Evolutionary conservation across 2,329 filamentous ascomycete species (phyloP), one percentile per base, ranked within the genome.

Genomic region (Xylariaceae sp.): DNA sequence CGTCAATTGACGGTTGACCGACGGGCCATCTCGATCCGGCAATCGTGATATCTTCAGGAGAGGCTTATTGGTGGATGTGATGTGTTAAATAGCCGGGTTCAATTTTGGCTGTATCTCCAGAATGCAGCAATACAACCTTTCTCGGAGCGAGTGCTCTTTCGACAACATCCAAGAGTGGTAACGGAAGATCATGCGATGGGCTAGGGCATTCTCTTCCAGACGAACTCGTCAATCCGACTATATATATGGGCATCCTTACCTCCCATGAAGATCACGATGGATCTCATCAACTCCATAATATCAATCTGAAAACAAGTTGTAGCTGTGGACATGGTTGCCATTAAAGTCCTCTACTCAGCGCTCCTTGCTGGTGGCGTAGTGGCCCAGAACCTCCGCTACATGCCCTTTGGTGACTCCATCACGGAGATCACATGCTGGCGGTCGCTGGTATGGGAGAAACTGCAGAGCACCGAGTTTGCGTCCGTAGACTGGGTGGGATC

Each of bases 331-430:
- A 71, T 71, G 69, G 56, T 70, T 55, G 62, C 62, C 59, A 48
- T 52, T 44, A 70, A 66, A 23, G n/a, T 68, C 9, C 30, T 70
- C 42, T 17, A 54, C 8, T 58, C 50, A 3, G 55, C 60, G 18
- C 47, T 66, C 7, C 47, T 69, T 4, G 65, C 62, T 6, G 57
- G 59, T 13, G 57, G 63, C 42, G 59, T 64, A 13, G 55, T 57
- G 15, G 69, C 67, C 2, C 70, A 72, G 57, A 68, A 67, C 50
- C 64, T 73, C 15, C 65, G 68, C 9, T 73, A 70, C 50, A 77
- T 78, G 76, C 75, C 76, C 8, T 76, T 78, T 51, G 76, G 75
- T 49, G 75, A 77, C 68, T 74, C 71, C 51, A 77, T 77, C 64
- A 77, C 74, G 1, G 74, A 78, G 58, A 76, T 75, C 63, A 68